Evolutionary conservation across 2,329 filamentous ascomycete genomes (phyloP).

Genomic region (Aspergillus cejpii): DNA sequence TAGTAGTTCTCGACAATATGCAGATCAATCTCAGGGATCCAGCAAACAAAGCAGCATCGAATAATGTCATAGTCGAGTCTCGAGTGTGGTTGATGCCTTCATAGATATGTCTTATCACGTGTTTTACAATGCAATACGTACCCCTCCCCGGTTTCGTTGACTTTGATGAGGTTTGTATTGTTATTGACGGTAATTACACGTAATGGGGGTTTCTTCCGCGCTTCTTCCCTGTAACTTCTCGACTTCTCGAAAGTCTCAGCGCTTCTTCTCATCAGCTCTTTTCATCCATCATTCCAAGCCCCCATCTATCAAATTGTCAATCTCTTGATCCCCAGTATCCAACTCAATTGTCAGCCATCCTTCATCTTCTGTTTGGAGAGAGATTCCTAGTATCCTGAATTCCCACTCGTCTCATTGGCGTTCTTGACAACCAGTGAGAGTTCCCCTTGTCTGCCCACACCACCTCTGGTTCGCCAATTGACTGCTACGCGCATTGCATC

Average conservation of each 20-base stretch:
- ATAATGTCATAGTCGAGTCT: not conserved
- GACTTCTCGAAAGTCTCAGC: slow-evolving; percentile 3
- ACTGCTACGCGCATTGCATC: slow-evolving; percentile 23
- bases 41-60: not conserved
- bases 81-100: not conserved
- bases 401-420: slow-evolving; percentile 13
- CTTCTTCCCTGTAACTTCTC: not conserved
- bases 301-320: slow-evolving; percentile 6
- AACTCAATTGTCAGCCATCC: not conserved
- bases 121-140: slow-evolving; percentile 1
- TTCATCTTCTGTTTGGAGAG: slow-evolving; percentile 5
- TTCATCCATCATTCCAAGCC: slow-evolving; percentile 2
- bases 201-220: not conserved
- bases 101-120: not conserved
- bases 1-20: not conserved
- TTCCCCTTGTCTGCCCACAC: slow-evolving; percentile 17
- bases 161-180: not conserved
- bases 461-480: slow-evolving; percentile 39
- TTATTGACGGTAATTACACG: not conserved
- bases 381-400: slow-evolving; percentile 1
- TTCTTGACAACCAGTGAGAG: slow-evolving; percentile 20
- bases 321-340: not conserved
- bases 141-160: not conserved
- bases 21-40: not conserved
- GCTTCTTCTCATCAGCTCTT: slow-evolving; percentile 3